Percentiles rank a stretch among this genome's conserved stretches.
These are phyloP conservation scores for Arthrobotrys megalospora DNA, from an alignment of 2,329 filamentous ascomycete species.

Conservation along the genomic window DNA sequence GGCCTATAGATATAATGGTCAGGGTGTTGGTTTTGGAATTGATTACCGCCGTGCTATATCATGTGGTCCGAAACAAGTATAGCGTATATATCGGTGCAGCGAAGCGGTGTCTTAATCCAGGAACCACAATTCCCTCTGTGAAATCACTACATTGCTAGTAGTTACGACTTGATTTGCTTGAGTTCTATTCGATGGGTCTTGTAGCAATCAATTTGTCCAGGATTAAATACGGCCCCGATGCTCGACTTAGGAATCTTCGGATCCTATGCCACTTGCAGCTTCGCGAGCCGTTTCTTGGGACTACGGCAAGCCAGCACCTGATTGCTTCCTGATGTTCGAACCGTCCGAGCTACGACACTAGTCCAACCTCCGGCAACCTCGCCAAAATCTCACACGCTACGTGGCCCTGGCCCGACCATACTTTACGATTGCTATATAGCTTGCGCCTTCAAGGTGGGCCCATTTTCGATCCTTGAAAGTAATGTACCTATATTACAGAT, in stretches of 20 bases:
- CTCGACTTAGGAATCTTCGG: slow-evolving; percentile 26
- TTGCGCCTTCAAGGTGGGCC: slow-evolving; percentile 28
- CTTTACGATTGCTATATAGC: slow-evolving; percentile 20
- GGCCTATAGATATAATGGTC: slow-evolving; percentile 3
- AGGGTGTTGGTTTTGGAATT: slow-evolving; percentile 17
- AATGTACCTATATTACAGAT: slow-evolving; percentile 20
- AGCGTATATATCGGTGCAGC: slow-evolving; percentile 1
- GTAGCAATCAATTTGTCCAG: neutral
- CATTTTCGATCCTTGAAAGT: neutral
- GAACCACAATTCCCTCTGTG: slow-evolving; percentile 1
- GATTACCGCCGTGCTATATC: slow-evolving; percentile 12
- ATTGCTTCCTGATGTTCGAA: neutral
- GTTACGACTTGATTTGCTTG: slow-evolving; percentile 2
- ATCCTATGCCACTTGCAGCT: slow-evolving; percentile 9
- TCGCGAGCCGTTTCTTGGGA: slow-evolving; percentile 34
- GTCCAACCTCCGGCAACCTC: slow-evolving; percentile 38
- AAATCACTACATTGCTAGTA: slow-evolving; percentile 33
- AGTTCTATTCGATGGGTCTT: neutral
- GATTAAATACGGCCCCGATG: neutral
- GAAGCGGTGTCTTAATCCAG: slow-evolving; percentile 48
- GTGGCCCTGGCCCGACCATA: slow-evolving; percentile 16
- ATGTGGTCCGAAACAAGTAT: slow-evolving; percentile 5
- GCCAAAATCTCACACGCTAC: neutral
- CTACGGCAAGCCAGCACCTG: neutral
- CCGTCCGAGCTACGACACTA: slow-evolving; percentile 22